Conservation (phyloP, 2,329 filamentous ascomycete species). For the Arthrobotrys sphaeroides region DNA sequence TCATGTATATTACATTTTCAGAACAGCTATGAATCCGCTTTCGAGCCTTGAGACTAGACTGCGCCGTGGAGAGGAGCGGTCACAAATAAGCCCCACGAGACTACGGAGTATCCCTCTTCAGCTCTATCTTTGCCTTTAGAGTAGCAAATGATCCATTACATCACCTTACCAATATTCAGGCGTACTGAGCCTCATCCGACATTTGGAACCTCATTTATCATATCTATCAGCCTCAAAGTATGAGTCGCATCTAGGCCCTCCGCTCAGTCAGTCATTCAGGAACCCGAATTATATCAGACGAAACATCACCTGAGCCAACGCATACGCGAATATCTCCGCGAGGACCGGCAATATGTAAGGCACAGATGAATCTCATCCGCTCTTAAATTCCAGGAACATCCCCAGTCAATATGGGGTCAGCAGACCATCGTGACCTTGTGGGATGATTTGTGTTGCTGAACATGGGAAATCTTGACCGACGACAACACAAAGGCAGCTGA, state of each 20-base stretch:
- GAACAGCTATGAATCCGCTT: conserved; percentile 9
- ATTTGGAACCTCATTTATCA: too few species aligned
- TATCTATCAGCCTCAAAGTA: background rate
- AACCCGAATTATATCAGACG: conserved; percentile 21
- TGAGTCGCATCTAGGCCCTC: conserved; percentile 4
- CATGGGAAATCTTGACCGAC: conserved; percentile 6
- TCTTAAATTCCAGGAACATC: background rate
- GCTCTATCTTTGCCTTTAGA: background rate
- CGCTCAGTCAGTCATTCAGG: conserved; percentile 15
- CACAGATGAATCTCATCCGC: conserved; percentile 11
- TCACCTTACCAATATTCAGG: conserved; percentile 1
- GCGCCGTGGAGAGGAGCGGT: background rate
- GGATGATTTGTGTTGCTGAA: conserved; percentile 43
- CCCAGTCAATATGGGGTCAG: conserved; percentile 18
- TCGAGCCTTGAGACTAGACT: background rate
- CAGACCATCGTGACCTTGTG: conserved; percentile 43
- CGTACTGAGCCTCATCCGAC: background rate
- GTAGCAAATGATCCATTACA: conserved; percentile 31
- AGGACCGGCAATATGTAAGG: conserved; percentile 39
- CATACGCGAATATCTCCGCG: conserved; percentile 32
- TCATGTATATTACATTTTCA: conserved; percentile 34
- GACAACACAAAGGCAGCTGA: conserved; percentile 42
- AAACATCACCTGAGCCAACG: conserved; percentile 9
- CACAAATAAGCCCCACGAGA: conserved; percentile 15
- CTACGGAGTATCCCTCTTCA: background rate